Evolutionary conservation across 805 yeast genomes (phyloP).

Genomic region (Torulaspora indica): DNA sequence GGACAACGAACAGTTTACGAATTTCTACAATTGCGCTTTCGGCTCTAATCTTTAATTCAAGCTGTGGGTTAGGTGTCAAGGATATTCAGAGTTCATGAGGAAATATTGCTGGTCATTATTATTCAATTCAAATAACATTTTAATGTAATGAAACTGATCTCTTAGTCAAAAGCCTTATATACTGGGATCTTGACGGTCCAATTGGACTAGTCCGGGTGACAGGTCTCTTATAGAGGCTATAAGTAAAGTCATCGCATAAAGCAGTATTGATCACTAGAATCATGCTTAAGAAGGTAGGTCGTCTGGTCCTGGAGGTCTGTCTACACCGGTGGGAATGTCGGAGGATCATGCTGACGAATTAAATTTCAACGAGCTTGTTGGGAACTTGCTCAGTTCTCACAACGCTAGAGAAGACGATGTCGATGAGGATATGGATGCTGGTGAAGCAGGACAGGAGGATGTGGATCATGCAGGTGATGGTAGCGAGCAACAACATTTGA

Average conservation of each 20-base stretch:
- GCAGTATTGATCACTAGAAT: background rate
- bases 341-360: conserved; percentile 31
- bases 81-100: background rate
- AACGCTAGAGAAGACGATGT: conserved; percentile 14
- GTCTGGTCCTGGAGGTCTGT: background rate
- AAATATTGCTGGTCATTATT: conserved; percentile 8
- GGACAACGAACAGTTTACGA: conserved; percentile 31
- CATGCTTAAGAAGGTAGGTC: background rate
- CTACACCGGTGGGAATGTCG: conserved; percentile 15
- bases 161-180: background rate
- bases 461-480: conserved; percentile 9
- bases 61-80: background rate
- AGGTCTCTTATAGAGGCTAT: background rate
- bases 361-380: conserved; percentile 34
- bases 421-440: conserved; percentile 6
- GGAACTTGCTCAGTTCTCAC: conserved; percentile 30
- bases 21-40: conserved; percentile 27
- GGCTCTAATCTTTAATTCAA: conserved; percentile 8
- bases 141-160: background rate
- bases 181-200: no score
- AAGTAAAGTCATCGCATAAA: conserved; percentile 1
- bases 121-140: background rate
- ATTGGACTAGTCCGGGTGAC: background rate
- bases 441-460: background rate
- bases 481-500: conserved; percentile 9